Evolutionary conservation across 805 yeast genomes (phyloP).

Genomic region (Ogataea methanolica): DNA sequence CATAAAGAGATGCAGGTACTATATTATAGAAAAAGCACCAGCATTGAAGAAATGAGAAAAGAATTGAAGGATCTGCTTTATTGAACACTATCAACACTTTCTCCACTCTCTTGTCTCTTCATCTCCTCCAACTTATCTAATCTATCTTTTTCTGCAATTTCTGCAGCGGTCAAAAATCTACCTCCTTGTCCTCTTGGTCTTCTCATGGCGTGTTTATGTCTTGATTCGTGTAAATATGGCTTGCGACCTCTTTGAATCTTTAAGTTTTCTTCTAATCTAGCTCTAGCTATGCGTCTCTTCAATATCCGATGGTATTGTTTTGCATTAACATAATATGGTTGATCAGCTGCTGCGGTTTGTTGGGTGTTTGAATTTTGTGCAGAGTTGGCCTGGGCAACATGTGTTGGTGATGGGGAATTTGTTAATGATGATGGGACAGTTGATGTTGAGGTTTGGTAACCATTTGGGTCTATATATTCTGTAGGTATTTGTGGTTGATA

Average conservation of each 20-base stretch:
- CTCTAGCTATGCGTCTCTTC: conserved; percentile 90
- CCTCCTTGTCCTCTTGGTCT: conserved; percentile 99
- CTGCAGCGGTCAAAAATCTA: conserved; percentile 91
- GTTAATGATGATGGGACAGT: conserved; percentile 20
- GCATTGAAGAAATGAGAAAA: neutral
- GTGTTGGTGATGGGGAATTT: conserved; percentile 17
- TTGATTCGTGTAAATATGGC: conserved; percentile 92
- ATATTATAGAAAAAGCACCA: no score
- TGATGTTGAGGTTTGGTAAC: conserved; percentile 14
- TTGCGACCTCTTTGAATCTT: conserved; percentile 85
- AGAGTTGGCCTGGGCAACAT: conserved; percentile 1
- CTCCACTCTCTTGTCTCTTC: conserved; percentile 1
- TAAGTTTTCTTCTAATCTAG: conserved; percentile 83
- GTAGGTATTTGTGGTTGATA: conserved; percentile 9
- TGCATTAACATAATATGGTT: conserved; percentile 96
- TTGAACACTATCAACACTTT: neutral
- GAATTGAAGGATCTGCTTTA: neutral
- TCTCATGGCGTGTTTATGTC: conserved; percentile 99
- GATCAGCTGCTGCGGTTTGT: conserved; percentile 42
- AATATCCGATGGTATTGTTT: conserved; percentile 94
- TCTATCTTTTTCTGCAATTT: conserved; percentile 64
- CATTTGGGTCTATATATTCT: conserved; percentile 16
- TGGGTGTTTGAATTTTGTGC: conserved; percentile 9
- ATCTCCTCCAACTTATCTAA: conserved; percentile 23
- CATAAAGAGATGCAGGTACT: neutral